Evolutionary conservation across 2,329 filamentous ascomycete genomes (phyloP), one percentile per base, ranked within the genome.

Genomic region (Aspergillus flavus): DNA sequence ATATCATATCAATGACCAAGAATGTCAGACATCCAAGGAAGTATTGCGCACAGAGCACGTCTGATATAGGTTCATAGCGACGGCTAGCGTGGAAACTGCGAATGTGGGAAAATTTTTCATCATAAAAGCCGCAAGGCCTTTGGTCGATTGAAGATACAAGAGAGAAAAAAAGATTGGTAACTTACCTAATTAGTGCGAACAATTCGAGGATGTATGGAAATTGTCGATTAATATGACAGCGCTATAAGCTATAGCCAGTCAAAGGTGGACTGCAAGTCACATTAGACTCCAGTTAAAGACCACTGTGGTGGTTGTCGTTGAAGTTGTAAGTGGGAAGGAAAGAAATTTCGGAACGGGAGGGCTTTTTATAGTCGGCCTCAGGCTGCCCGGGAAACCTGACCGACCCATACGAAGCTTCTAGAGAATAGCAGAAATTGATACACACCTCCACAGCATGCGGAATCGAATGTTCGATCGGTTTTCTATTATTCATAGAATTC

Each of bases 41-140:
- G 75, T 72, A 70, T 68, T 72, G 70, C 75, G 74, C 73, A 69
- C 75, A 76, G 61, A 62, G 72, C 69, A 68, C 71, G 71, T 72
- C 74, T 73, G 66, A 66, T 66, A 73, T 74, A 69, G 74, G 74
- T 76, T 75, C 71, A 73, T 61, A 71, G 62, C 73, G 73, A 75
- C 71, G 73, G 65, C 75, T 76, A 75, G 73, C 74, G 75, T 76
- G 75, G 73, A 76, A 76, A 76, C 75, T 76, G 75, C 77, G 77
- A 79, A 79, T 78, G 76, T 78, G 75, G 75, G 77, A 73, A 70
- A 63, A 64, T 43, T 75, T 79, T 78, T 78, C 77, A 79, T 79
- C 77, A 78, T 78, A 71, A 66, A 66, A 75, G 66, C 63, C 63
- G 64, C 28, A 61, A 55, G 68, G 69, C 66, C 58, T 56, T 68